Evolutionary conservation across 1,139 yeast genomes (phyloP), one percentile per base, ranked within the genome.

Genomic region (Zygotorulaspora mrakii): DNA sequence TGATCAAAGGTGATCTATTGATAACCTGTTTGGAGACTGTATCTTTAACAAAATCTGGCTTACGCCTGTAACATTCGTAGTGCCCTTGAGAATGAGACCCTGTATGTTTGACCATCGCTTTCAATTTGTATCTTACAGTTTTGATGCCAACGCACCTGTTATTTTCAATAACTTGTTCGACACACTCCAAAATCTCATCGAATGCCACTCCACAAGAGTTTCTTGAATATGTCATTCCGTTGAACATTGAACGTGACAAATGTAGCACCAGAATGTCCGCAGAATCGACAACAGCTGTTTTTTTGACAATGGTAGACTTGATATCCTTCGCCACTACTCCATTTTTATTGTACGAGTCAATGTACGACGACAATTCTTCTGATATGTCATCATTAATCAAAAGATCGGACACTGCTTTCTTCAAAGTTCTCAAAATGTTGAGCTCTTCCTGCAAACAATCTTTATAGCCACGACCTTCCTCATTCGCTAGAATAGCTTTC

Each of bases 31-130:
- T 76, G 1, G 70, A 73, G 18, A 49, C 28, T 0, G 45, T 59
- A 46, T 73, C 74, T 53, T 76, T 79, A 37, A 74, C 77, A 48
- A 70, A 74, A 8, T 74, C 62, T 2, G 91, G 89, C 55, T 85
- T 85, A 34, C 73, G 74, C 49, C 79, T 78, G 59, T 77, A 85
- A 51, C 91, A 82, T 54, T 84, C 94, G 55, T 85, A 91, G 59
- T 91, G 98, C 0, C 97, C 98, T 34, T 81, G 78, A 13, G 82
- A 74, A 62, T 91, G 97, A 1, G 94, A 79, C 0, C 97, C 98
- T 38, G 80, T 77, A 58, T 91, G 98, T 46, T 87, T 73, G 17
- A 91, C 79, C 50, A 87, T 68, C 1, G 96, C 85, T 48, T 73
- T 74, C 26, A 91, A 68, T 45, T 69, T 68, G 59, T 86, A 88